A percentile compares a stretch with the other conserved stretches of the same genome.
Evolutionary conservation across 768 basidiomycete genomes (phyloP).

Genomic region (Suillus brevipes): DNA sequence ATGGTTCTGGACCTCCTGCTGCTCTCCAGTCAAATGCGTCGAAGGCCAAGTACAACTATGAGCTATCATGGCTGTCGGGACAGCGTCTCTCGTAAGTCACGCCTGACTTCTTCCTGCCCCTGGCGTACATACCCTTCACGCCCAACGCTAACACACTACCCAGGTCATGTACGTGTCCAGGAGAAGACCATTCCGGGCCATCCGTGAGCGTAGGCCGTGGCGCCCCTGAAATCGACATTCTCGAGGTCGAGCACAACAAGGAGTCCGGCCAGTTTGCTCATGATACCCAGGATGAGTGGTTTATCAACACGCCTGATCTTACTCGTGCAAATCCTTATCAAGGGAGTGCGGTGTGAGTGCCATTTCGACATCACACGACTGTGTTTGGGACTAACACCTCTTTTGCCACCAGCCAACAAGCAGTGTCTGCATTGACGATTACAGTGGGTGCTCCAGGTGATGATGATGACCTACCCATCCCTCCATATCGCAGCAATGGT

Average conservation of each 20-base stretch:
- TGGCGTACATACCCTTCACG: not conserved
- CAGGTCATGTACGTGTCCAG: constrained; percentile 75
- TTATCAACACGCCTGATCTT: constrained; percentile 35
- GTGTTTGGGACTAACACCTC: not conserved
- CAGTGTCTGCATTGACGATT: constrained; percentile 46
- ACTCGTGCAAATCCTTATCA: constrained; percentile 38
- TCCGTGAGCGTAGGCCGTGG: constrained; percentile 53
- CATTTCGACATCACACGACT: not conserved
- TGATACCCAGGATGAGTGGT: constrained; percentile 33
- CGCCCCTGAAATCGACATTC: constrained; percentile 81
- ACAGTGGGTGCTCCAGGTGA: too few relatives aligned
- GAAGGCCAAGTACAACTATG: constrained; percentile 50
- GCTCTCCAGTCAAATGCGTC: constrained; percentile 55
- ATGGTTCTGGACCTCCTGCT: constrained; percentile 57
- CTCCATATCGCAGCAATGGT: constrained; percentile 91
- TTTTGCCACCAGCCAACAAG: constrained; percentile 40
- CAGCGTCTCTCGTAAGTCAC: constrained; percentile 69
- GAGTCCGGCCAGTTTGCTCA: constrained; percentile 71
- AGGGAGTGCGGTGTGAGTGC: constrained; percentile 52
- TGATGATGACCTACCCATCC: too few relatives aligned
- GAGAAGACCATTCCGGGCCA: constrained; percentile 80
- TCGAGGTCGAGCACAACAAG: constrained; percentile 75
- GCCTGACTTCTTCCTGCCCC: constrained; percentile 9
- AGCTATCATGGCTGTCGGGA: constrained; percentile 74
- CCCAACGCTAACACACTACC: not conserved